phyloP scores from a whole-genome alignment of 352 stramenopile genomes.

The Phytophthora fragariae region DNA sequence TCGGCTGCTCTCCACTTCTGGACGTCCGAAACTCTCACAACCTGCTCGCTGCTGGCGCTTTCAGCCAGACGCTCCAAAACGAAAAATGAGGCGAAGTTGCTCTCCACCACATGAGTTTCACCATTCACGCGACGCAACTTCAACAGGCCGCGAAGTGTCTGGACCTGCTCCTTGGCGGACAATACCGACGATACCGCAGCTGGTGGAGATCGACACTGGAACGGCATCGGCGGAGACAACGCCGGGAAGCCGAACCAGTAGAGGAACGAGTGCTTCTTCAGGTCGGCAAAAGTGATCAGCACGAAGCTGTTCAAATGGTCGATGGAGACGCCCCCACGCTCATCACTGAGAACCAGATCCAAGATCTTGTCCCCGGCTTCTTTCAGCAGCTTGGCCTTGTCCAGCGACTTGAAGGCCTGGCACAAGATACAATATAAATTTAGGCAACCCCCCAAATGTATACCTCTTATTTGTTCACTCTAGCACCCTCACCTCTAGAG shows the following conservation, averaged over 20 bases:
- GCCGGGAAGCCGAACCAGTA: constrained; percentile 95
- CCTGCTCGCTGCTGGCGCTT: constrained; percentile 5
- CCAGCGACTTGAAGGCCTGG: constrained; percentile 85
- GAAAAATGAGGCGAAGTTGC: constrained; percentile 74
- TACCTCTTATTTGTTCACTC: too few relatives aligned
- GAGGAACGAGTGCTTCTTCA: constrained; percentile 94
- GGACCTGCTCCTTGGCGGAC: constrained; percentile 46
- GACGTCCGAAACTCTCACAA: constrained; percentile 43
- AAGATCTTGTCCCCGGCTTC: constrained; percentile 50
- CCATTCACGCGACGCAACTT: constrained; percentile 37
- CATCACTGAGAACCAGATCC: constrained; percentile 35
- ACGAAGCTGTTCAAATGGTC: constrained; percentile 87
- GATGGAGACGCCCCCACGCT: constrained; percentile 26
- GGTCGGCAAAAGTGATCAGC: constrained; percentile 91
- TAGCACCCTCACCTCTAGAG: constrained; percentile 64
- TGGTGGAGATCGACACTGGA: constrained; percentile 42
- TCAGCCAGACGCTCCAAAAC: constrained; percentile 57
- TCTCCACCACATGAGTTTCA: constrained; percentile 21
- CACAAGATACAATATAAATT: neutral
- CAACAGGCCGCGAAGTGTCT: constrained; percentile 52
- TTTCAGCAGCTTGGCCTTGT: constrained; percentile 82
- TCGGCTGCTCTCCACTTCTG: constrained; percentile 38
- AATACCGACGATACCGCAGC: constrained; percentile 44
- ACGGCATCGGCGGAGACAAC: constrained; percentile 52
- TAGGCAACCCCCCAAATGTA: neutral